Percentiles rank a stretch among this genome's conserved stretches.
Evolutionary conservation across 2,329 filamentous ascomycete genomes (phyloP).

Genomic region (Ophiostoma angusticollis): DNA sequence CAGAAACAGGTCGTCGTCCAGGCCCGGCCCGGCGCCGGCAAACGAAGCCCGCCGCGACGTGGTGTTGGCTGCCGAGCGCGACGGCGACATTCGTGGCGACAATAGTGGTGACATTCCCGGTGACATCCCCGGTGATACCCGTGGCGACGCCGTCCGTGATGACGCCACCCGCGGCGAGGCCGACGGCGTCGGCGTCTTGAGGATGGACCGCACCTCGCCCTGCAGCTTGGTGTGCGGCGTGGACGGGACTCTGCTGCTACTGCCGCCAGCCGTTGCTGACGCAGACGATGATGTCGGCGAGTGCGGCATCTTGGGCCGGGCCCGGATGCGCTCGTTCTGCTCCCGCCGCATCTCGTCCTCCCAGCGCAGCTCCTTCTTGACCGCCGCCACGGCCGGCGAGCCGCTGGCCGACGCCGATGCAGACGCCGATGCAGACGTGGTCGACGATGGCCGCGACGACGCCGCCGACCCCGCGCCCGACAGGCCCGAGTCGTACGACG

Average conservation of each 20-base stretch:
- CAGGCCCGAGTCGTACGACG: constrained; percentile 11
- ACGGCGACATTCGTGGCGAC: not conserved
- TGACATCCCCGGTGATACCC: too few relatives aligned
- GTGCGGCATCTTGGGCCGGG: constrained; percentile 16
- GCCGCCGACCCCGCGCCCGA: constrained; percentile 1
- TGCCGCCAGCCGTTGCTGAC: too few relatives aligned
- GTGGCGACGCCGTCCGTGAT: too few relatives aligned
- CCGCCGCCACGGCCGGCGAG: constrained; percentile 10
- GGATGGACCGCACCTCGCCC: constrained; percentile 19
- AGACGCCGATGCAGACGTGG: not conserved
- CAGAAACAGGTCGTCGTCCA: constrained; percentile 7
- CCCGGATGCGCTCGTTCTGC: constrained; percentile 21
- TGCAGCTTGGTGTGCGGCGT: constrained; percentile 7
- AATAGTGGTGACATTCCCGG: too few relatives aligned
- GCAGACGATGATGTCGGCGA: too few relatives aligned
- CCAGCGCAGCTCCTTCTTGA: constrained; percentile 19
- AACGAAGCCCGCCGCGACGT: constrained; percentile 7
- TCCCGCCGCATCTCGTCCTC: constrained; percentile 19
- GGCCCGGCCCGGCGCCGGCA: not conserved
- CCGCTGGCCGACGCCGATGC: constrained; percentile 1
- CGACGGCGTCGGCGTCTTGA: constrained; percentile 16
- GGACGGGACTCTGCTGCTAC: too few relatives aligned
- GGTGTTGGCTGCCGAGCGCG: constrained; percentile 1
- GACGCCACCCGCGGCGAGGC: too few relatives aligned
- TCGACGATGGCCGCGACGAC: not conserved